Percentiles rank a stretch among this genome's conserved stretches.
Conservation (phyloP, 2,329 filamentous ascomycete species). For the Gliomastix tumulicola region DNA sequence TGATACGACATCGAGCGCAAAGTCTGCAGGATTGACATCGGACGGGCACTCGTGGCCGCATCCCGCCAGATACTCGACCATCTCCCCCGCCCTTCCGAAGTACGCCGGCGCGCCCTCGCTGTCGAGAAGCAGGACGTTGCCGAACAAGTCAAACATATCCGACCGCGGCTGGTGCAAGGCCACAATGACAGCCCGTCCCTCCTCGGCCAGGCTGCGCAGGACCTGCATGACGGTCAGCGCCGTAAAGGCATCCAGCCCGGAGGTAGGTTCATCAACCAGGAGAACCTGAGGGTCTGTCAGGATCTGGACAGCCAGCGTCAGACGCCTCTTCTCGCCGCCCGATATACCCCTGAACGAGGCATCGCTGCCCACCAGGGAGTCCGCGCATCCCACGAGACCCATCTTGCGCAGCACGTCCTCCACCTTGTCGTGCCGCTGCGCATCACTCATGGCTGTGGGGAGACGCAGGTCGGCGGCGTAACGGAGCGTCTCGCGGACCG, state of each 20-base stretch:
- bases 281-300: conserved; percentile 67
- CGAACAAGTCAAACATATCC: conserved; percentile 64
- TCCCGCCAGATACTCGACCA: conserved; percentile 57
- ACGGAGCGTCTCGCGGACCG: conserved; percentile 65
- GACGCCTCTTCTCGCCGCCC: conserved; percentile 72
- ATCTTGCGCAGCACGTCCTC: conserved; percentile 73
- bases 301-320: conserved; percentile 72
- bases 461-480: conserved; percentile 66
- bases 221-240: conserved; percentile 72
- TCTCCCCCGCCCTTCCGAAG: conserved; percentile 52
- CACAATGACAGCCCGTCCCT: conserved; percentile 66
- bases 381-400: conserved; percentile 71
- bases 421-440: conserved; percentile 59
- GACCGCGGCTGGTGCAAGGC: conserved; percentile 73
- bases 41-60: conserved; percentile 58
- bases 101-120: conserved; percentile 65
- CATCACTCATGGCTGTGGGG: conserved; percentile 62
- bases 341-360: conserved; percentile 72
- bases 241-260: conserved; percentile 70
- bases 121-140: conserved; percentile 63
- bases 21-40: conserved; percentile 71
- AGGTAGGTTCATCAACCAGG: conserved; percentile 69
- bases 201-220: conserved; percentile 59
- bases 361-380: conserved; percentile 66
- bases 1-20: conserved; percentile 71